These are phyloP conservation scores for Penicillium paradoxum DNA, from an alignment of 495 filamentous ascomycete genomes.

Conservation along the genomic window DNA sequence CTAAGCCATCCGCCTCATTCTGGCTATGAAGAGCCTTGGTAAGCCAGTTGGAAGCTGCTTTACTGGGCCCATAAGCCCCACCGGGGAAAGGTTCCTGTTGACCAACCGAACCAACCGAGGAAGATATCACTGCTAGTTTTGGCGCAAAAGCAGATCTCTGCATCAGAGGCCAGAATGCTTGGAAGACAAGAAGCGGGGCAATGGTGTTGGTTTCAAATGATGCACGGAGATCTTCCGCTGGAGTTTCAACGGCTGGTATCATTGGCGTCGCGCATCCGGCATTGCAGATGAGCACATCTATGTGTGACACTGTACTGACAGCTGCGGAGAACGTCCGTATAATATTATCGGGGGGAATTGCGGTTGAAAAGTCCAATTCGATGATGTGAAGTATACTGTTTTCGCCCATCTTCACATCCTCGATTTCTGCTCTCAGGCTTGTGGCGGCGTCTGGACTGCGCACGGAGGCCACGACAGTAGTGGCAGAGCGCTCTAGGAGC, in stretches of 20 bases:
- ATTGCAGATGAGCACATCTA: conserved; percentile 51
- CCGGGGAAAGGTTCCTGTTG: conserved; percentile 24
- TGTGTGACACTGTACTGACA: conserved; percentile 15
- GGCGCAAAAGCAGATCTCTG: conserved; percentile 22
- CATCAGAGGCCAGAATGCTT: conserved; percentile 35
- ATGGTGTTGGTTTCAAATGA: conserved; percentile 38
- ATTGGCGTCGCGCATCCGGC: conserved; percentile 31
- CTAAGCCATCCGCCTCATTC: conserved; percentile 31
- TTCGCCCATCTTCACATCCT: conserved; percentile 17
- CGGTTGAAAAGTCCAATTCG: conserved; percentile 35
- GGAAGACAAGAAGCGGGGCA: conserved; percentile 33
- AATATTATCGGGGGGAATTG: conserved; percentile 11
- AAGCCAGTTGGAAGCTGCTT: conserved; percentile 36
- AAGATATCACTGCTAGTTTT: conserved; percentile 28
- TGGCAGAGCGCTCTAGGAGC: conserved; percentile 38
- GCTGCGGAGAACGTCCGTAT: neutral
- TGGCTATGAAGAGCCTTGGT: conserved; percentile 26
- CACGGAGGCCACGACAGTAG: conserved; percentile 43
- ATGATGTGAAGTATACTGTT: conserved; percentile 37
- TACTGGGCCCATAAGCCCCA: conserved; percentile 35
- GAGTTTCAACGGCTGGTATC: conserved; percentile 12
- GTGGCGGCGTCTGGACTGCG: conserved; percentile 28
- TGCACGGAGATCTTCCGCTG: conserved; percentile 21
- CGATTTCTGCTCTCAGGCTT: conserved; percentile 9
- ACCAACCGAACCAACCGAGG: conserved; percentile 21